These are phyloP conservation scores for Saccharomyces pastorianus DNA, from an alignment of 1,139 yeast species.

Conservation along the genomic window DNA sequence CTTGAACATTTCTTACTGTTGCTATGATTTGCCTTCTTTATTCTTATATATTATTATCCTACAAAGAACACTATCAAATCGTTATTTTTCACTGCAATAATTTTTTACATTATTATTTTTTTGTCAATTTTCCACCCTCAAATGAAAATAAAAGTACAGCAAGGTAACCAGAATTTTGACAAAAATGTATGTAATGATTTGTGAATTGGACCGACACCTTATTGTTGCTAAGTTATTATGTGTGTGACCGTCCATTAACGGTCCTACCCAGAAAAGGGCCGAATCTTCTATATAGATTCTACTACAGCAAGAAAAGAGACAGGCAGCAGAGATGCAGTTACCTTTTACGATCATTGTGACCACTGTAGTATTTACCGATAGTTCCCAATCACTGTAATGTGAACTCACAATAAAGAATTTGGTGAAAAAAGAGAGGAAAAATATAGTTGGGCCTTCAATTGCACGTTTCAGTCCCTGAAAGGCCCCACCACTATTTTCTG, in stretches of 20 bases:
- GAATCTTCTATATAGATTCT: not conserved
- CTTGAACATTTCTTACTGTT: not conserved
- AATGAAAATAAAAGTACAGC: not conserved
- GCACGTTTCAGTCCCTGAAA: not conserved
- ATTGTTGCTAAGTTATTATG: not conserved
- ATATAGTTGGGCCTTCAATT: not conserved
- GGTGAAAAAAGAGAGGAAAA: not conserved
- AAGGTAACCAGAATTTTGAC: not conserved
- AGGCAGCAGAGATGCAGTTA: not conserved
- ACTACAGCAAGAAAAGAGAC: not conserved
- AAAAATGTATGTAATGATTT: not conserved
- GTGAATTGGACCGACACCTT: not conserved
- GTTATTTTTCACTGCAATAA: not conserved
- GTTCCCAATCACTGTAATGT: not conserved
- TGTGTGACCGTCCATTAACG: not conserved
- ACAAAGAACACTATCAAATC: not conserved
- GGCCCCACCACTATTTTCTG: not conserved
- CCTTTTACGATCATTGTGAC: not conserved
- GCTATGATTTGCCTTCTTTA: not conserved
- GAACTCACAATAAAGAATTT: not conserved
- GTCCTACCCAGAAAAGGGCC: not conserved
- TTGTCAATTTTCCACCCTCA: not conserved
- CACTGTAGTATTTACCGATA: not conserved
- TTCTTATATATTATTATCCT: not conserved
- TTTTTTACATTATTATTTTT: not conserved